These are phyloP conservation scores for Gigaspora rosea DNA, from an alignment of 192 early-diverging fungal genomes.

Conservation along the genomic window DNA sequence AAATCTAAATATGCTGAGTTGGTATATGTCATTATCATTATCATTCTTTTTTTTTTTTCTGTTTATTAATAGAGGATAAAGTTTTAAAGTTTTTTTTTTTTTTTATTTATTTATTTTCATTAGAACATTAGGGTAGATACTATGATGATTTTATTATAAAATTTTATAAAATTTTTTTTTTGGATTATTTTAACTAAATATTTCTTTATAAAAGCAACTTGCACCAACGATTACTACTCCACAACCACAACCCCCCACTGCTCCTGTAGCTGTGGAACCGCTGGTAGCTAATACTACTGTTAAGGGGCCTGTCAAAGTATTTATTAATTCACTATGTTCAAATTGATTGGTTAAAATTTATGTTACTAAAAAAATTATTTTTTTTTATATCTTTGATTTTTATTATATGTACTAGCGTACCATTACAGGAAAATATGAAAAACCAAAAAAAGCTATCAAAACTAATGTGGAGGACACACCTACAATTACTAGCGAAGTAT, in stretches of 20 bases:
- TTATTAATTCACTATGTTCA: neutral
- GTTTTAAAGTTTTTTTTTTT: neutral
- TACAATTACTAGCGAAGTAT: constrained; percentile 31
- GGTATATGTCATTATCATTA: constrained; percentile 1
- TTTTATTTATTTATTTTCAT: neutral
- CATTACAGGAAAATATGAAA: neutral
- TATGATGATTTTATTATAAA: neutral
- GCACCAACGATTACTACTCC: too few relatives aligned
- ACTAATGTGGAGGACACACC: constrained; percentile 24
- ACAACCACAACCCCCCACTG: neutral
- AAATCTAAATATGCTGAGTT: constrained; percentile 16
- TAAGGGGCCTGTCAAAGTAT: neutral
- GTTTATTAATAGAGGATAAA: neutral
- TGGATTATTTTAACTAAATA: neutral
- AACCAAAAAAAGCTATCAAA: constrained; percentile 25
- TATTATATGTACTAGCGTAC: neutral
- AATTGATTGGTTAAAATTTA: neutral
- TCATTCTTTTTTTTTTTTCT: neutral
- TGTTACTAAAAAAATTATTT: neutral
- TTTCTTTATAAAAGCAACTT: too few relatives aligned
- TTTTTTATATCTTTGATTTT: neutral
- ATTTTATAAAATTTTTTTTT: neutral
- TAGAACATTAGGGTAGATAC: constrained; percentile 17
- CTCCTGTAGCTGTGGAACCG: neutral
- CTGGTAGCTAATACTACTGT: neutral